phyloP scores from a whole-genome alignment of 805 yeast species.

The Metschnikowia henanensis region DNA sequence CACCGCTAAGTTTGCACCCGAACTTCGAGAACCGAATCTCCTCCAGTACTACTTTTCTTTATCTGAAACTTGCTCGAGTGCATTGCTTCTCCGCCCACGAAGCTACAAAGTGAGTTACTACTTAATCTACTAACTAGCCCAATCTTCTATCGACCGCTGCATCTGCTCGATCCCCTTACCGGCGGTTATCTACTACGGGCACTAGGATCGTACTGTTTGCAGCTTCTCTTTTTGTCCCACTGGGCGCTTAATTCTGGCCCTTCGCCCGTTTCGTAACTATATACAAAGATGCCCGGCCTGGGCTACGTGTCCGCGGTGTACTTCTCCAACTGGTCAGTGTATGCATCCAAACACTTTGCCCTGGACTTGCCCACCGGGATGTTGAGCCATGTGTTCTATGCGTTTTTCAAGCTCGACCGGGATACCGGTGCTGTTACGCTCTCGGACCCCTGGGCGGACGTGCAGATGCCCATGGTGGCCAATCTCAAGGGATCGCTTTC shows the following conservation, averaged over 20 bases:
- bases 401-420: conserved; percentile 65
- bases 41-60: not conserved
- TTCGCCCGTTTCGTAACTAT: too few species aligned
- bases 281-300: not conserved
- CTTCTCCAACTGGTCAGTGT: conserved; percentile 49
- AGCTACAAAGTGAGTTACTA: too few species aligned
- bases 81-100: not conserved
- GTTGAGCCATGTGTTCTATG: conserved; percentile 72
- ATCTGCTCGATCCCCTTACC: too few species aligned
- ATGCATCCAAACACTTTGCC: conserved; percentile 50
- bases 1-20: not conserved
- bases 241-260: too few species aligned
- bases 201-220: too few species aligned
- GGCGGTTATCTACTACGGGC: too few species aligned
- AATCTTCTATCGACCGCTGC: too few species aligned
- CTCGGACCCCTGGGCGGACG: conserved; percentile 69
- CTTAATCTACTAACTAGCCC: too few species aligned
- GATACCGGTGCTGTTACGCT: conserved; percentile 52
- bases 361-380: conserved; percentile 55
- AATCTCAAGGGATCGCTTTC: conserved; percentile 21
- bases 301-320: conserved; percentile 34
- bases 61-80: not conserved
- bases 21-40: not conserved
- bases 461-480: conserved; percentile 42
- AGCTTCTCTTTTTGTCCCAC: too few species aligned